phyloP scores from a whole-genome alignment of 192 early-diverging fungal genomes.

The Podila epicladia region DNA sequence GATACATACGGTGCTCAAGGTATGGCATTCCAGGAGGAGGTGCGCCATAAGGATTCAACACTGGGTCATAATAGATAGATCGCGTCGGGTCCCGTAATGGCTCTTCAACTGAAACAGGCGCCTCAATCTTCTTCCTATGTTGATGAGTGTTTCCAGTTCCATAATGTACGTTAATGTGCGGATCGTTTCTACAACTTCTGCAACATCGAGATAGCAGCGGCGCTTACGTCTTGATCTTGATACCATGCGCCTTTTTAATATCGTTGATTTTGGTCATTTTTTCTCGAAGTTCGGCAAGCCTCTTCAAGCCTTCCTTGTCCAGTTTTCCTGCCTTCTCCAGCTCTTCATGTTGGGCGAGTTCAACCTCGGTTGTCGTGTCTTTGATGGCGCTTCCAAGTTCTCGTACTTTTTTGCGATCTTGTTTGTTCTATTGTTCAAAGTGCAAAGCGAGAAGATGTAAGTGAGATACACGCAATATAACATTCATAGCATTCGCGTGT shows the following conservation, averaged over 20 bases:
- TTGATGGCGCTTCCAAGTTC: slow-evolving; percentile 30
- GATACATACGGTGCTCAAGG: slow-evolving; percentile 41
- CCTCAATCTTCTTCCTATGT: slow-evolving; percentile 34
- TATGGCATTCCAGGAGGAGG: slow-evolving; percentile 49
- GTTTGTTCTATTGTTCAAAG: slow-evolving; percentile 26
- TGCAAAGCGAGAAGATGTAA: not conserved
- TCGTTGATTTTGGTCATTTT: slow-evolving; percentile 39
- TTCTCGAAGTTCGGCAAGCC: slow-evolving; percentile 27
- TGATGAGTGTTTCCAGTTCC: not conserved
- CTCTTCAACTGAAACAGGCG: slow-evolving; percentile 27
- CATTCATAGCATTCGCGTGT: not conserved
- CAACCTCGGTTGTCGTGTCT: slow-evolving; percentile 40
- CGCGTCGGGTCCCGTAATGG: slow-evolving; percentile 37
- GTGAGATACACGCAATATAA: not conserved
- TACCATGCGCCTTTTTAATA: slow-evolving; percentile 45
- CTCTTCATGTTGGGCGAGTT: slow-evolving; percentile 37
- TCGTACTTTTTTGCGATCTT: slow-evolving; percentile 48
- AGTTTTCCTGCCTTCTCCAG: slow-evolving; percentile 34
- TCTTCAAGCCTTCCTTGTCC: slow-evolving; percentile 43
- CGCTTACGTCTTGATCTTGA: slow-evolving; percentile 44
- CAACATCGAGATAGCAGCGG: not conserved
- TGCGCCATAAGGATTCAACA: slow-evolving; percentile 47
- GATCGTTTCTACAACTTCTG: not conserved
- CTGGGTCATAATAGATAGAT: slow-evolving; percentile 48
- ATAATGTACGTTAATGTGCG: not conserved